Evolutionary conservation across 192 early-diverging fungal species (phyloP).

Genomic region (Allomyces macrogynus): DNA sequence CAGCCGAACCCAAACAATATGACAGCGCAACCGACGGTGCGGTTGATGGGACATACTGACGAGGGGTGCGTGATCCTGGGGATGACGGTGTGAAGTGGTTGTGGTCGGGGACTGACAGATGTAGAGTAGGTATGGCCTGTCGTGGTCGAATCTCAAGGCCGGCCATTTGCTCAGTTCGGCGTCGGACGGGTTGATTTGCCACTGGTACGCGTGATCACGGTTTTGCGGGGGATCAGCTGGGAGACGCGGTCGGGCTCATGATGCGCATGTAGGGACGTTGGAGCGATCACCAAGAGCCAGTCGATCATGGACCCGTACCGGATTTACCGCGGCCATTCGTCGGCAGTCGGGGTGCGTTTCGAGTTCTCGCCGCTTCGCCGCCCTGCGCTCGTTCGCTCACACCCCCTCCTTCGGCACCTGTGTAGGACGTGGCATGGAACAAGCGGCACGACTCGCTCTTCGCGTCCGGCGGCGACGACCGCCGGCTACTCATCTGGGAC

Average conservation of each 20-base stretch:
- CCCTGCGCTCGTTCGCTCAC: too few relatives aligned
- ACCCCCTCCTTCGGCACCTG: slow-evolving; percentile 1
- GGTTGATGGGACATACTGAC: slow-evolving; percentile 64
- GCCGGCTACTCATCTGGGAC: slow-evolving; percentile 90
- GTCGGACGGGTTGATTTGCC: slow-evolving; percentile 74
- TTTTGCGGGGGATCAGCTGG: neutral
- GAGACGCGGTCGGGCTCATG: neutral
- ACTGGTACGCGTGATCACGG: slow-evolving; percentile 30
- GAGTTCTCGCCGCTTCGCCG: too few relatives aligned
- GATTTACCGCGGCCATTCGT: slow-evolving; percentile 71
- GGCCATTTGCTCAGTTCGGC: slow-evolving; percentile 76
- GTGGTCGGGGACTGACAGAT: neutral
- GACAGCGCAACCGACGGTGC: slow-evolving; percentile 47
- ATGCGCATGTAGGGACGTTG: slow-evolving; percentile 47
- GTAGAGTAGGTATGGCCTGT: slow-evolving; percentile 56
- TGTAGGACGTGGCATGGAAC: slow-evolving; percentile 92
- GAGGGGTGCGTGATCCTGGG: slow-evolving; percentile 48
- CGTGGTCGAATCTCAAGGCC: slow-evolving; percentile 66
- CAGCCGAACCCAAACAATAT: slow-evolving; percentile 49
- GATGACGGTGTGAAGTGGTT: neutral
- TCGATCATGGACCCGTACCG: slow-evolving; percentile 48
- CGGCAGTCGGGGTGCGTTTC: slow-evolving; percentile 56
- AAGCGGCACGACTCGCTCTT: slow-evolving; percentile 62
- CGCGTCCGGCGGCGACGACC: slow-evolving; percentile 93
- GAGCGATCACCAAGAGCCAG: slow-evolving; percentile 51